Base-by-base conservation (phyloP, 75 land plant genomes). In the Gnetum montanum region DNA sequence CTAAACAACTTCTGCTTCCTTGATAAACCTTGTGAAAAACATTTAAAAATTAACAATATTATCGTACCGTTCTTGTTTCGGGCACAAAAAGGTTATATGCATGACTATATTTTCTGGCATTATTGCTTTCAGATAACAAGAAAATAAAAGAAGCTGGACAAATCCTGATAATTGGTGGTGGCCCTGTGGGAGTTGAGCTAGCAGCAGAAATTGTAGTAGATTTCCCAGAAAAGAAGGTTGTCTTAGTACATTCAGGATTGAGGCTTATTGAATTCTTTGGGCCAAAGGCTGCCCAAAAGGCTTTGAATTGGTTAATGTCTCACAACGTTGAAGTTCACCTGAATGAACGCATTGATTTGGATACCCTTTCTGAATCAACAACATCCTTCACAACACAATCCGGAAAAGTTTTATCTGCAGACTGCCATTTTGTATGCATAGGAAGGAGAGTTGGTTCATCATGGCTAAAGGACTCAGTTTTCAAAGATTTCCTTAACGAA, bases 161-260 rank as follows among this genome's bases (percentile, higher is more conserved):
- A 4, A 56, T 87, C 31, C 70, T 90, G 45, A 78, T 90, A 7
- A 67, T 90, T 52, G 96, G 96, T 57, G 96, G 96, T 22, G 96
- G 96, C 0, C 93, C 93, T 7, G 73, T 78, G 12, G 93, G 96
- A n/a, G 85, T 86, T 25, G 96, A 90, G 63, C 78, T 90, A 10
- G 93, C 88, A 1, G 96, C 73, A 52, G 96, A 90, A 62, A 80
- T 90, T 50, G 74, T 58, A 12, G 64, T 62, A n/a, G 93, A 83
- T 48, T 90, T 76, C 50, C 96, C 96, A 6, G 64, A 67, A 12
- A 90, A 90, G 77, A 83, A 83, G 70, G 76, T 90, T 29, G 75
- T 68, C 6, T 34, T 90, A 36, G 82, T 83, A 24, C 94, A 87
- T 38, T 59, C 63, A 3, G 83, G 94, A 3, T 45, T 73, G 8